These are phyloP conservation scores for Phaeoacremonium minimum DNA, from an alignment of 2,329 filamentous ascomycete genomes.

Conservation along the genomic window DNA sequence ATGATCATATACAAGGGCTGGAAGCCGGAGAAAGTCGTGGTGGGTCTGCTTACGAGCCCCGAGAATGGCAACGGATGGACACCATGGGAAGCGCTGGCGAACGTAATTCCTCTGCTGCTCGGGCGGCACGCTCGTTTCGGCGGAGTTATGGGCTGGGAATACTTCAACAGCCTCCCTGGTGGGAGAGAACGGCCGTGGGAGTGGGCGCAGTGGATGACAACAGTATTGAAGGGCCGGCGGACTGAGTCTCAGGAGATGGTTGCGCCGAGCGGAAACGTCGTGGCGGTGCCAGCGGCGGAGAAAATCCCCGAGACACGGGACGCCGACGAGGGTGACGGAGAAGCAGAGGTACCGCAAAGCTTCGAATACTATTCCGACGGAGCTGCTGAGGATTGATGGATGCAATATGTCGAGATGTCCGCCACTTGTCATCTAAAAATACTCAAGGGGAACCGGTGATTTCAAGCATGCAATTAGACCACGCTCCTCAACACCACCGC, in stretches of 20 bases:
- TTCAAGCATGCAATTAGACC: too few species aligned
- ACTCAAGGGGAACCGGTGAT: too few species aligned
- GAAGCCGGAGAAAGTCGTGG: constrained; percentile 63
- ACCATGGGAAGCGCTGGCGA: constrained; percentile 49
- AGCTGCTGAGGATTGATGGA: constrained; percentile 6
- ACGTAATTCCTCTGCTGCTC: constrained; percentile 52
- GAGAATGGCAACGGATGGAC: constrained; percentile 66
- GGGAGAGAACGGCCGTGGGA: constrained; percentile 60
- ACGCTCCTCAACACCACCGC: too few species aligned
- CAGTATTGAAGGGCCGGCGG: constrained; percentile 22
- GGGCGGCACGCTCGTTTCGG: constrained; percentile 62
- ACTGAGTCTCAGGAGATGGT: constrained; percentile 7
- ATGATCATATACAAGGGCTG: constrained; percentile 52
- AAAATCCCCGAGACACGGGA: constrained; percentile 4
- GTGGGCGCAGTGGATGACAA: constrained; percentile 65
- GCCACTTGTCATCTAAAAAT: too few species aligned
- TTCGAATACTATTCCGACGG: constrained; percentile 26
- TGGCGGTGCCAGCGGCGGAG: not conserved
- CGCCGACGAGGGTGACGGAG: constrained; percentile 9
- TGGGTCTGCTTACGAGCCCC: constrained; percentile 72
- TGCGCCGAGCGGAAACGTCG: constrained; percentile 7
- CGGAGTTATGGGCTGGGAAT: constrained; percentile 85
- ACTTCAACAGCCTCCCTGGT: constrained; percentile 68
- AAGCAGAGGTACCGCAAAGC: constrained; percentile 16
- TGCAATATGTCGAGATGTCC: too few species aligned